Percentiles rank a stretch among this genome's conserved stretches.
Evolutionary conservation across 805 yeast genomes (phyloP).

Genomic region (Metschnikowia kofuensis): DNA sequence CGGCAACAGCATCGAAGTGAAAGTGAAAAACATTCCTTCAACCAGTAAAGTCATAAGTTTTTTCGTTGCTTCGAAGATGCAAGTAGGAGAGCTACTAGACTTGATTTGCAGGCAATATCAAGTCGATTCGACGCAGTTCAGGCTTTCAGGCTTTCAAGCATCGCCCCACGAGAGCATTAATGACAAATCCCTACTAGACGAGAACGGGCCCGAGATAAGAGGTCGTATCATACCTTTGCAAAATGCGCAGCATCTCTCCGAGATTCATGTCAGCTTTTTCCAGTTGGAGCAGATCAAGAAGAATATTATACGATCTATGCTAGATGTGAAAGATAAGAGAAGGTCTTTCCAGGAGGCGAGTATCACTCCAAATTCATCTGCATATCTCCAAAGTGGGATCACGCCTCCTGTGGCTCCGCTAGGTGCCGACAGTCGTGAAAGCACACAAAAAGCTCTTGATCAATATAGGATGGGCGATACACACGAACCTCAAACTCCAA

Average conservation of each 20-base stretch:
- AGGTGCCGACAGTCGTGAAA: conserved; percentile 17
- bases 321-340: conserved; percentile 8
- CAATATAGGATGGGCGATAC: not conserved
- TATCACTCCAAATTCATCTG: conserved; percentile 29
- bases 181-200: conserved; percentile 1
- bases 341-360: conserved; percentile 19
- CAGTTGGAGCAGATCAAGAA: conserved; percentile 19
- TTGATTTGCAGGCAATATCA: conserved; percentile 28
- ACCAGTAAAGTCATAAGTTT: conserved; percentile 14
- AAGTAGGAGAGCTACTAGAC: conserved; percentile 16
- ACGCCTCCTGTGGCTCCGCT: conserved; percentile 23
- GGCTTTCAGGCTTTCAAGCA: conserved; percentile 20
- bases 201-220: not conserved
- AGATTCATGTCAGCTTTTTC: conserved; percentile 14
- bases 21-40: conserved; percentile 14
- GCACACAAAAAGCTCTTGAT: not conserved
- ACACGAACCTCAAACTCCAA: not conserved
- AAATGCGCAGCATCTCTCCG: conserved; percentile 8
- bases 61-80: conserved; percentile 16
- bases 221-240: conserved; percentile 7
- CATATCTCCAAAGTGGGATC: conserved; percentile 20
- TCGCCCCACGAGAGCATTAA: not conserved
- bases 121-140: conserved; percentile 26
- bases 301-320: conserved; percentile 13
- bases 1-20: conserved; percentile 14